These are phyloP conservation scores for Arabidopsis suecica DNA, from an alignment of 345 rosid species.

Conservation along the genomic window DNA sequence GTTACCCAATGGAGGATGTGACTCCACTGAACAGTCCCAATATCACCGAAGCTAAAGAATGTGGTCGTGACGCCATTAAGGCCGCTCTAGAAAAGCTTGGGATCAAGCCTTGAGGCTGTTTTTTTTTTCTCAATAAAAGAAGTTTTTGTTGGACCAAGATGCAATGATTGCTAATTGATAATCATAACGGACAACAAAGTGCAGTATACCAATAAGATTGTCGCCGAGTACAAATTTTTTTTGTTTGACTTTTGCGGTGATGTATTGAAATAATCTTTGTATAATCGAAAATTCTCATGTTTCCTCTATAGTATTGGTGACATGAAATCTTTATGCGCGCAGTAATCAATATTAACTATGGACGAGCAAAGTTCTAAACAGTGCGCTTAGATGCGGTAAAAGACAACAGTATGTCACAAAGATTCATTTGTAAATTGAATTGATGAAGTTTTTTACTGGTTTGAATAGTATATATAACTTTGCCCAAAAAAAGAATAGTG, in stretches of 20 bases:
- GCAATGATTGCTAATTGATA: slow-evolving; percentile 4
- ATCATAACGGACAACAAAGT: slow-evolving; percentile 1
- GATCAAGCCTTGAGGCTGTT: slow-evolving; percentile 35
- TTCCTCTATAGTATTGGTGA: too few relatives aligned
- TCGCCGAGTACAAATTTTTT: not conserved
- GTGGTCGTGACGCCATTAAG: slow-evolving; percentile 37
- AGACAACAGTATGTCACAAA: too few relatives aligned
- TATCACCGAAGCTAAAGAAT: slow-evolving; percentile 46
- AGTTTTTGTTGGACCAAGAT: slow-evolving; percentile 13
- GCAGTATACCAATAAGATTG: slow-evolving; percentile 19
- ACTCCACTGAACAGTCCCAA: slow-evolving; percentile 56
- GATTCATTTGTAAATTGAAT: too few relatives aligned
- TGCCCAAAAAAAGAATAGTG: too few relatives aligned
- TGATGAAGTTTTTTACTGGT: too few relatives aligned
- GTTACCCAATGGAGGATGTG: slow-evolving; percentile 71
- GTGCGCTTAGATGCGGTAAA: too few relatives aligned
- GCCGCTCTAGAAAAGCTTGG: slow-evolving; percentile 42
- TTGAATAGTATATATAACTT: too few relatives aligned
- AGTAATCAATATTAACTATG: too few relatives aligned
- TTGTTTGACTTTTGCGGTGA: not conserved
- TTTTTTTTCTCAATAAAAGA: not conserved
- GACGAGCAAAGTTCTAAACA: too few relatives aligned
- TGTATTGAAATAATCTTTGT: not conserved
- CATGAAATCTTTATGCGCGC: too few relatives aligned
- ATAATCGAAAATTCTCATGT: too few relatives aligned